Evolutionary conservation across 2,329 filamentous ascomycete species (phyloP), one percentile per base, ranked within the genome.

Genomic region (Pyrenophora tritici-repentis): DNA sequence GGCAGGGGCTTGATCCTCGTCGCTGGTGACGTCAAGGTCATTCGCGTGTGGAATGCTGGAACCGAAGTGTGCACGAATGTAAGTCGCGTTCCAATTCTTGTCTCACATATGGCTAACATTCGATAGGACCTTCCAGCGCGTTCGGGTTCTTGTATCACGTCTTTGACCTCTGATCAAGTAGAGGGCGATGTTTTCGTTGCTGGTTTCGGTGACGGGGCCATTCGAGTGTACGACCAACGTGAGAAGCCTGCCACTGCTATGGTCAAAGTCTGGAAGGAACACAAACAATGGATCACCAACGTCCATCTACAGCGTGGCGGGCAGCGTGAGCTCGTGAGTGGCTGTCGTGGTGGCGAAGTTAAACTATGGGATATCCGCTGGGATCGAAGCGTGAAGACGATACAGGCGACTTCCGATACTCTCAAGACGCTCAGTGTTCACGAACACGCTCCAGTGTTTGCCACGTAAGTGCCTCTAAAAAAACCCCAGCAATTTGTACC

Each of bases 241-340:
- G 77, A 90, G 56, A 86, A 87, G 56, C 88, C 91, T 2, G 88
- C 91, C 53, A 91, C 94, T 46, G 89, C 89, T 14, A 97, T 97
- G 92, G 88, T 97, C 47, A 90, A 89, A 75, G 92, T 93, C 62
- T 99, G 94, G 93, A 94, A 95, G 70, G 91, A 97, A 65, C 93
- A 97, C 68, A 86, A 88, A 54, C 90, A 95, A 64, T 99, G 94
- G 94, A 87, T 99, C 73, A 92, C 91, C 65, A 94, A 90, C 61
- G 91, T 96, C 12, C 94, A 97, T 71, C 91, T 99, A 85, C 94
- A 99, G 75, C 89, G 94, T 36, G 94, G 94, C 54, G 94, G 94
- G 2, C 86, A 96, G 73, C 83, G 94, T 51, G 94, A 99, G 74
- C 82, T 99, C 35, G 81, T 99, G 45, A 93, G 88, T 36, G 94